A percentile compares a stretch with the other conserved stretches of the same genome.
Evolutionary conservation across 495 filamentous ascomycete genomes (phyloP).

Genomic region (Talaromyces nanjingensis): DNA sequence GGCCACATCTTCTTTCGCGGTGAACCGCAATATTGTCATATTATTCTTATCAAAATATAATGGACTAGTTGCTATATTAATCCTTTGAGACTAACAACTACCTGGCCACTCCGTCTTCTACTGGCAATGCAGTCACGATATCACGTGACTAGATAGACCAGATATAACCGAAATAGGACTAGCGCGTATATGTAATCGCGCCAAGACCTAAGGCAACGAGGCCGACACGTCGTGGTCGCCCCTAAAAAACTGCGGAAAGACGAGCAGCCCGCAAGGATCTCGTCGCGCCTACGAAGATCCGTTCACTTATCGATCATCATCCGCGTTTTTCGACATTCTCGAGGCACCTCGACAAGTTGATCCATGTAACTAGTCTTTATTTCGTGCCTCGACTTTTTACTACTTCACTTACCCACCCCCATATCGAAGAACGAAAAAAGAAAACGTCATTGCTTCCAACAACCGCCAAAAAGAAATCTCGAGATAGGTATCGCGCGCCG

Average conservation of each 20-base stretch:
- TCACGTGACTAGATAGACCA: neutral
- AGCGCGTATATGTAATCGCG: neutral
- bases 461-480: neutral
- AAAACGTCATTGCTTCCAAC: neutral
- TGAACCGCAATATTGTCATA: neutral
- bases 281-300: slow-evolving; percentile 3
- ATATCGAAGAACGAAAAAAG: neutral
- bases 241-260: neutral
- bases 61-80: neutral
- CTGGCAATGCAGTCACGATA: neutral
- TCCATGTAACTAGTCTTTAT: neutral
- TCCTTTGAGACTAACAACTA: neutral
- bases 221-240: neutral
- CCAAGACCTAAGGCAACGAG: neutral
- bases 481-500: slow-evolving; percentile 1
- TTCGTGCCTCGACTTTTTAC: neutral
- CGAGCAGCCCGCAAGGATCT: slow-evolving; percentile 2
- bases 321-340: neutral
- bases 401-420: neutral
- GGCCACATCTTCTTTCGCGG: neutral
- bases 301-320: neutral
- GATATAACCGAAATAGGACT: neutral
- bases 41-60: neutral
- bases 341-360: neutral
- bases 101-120: neutral